Evolutionary conservation across 306 rosid species (phyloP).

Genomic region (Trichosanthes truncata): DNA sequence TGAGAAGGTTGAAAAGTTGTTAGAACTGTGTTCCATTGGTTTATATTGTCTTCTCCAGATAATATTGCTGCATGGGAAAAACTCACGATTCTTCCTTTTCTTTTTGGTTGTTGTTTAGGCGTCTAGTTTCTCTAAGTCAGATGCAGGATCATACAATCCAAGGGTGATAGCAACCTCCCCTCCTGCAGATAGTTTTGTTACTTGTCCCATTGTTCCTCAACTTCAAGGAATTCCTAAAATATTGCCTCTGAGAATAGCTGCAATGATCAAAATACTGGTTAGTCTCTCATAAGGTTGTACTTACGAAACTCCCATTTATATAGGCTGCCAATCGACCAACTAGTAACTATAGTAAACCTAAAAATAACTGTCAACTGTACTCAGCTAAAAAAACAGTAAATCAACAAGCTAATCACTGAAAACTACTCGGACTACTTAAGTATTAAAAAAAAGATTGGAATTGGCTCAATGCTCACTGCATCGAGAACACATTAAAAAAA

Average conservation of each 20-base stretch:
- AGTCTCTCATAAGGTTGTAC: constrained; percentile 17
- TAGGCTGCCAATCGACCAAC: not conserved
- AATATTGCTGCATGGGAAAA: constrained; percentile 8
- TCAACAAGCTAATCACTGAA: not conserved
- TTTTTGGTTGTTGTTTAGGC: constrained; percentile 34
- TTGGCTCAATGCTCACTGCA: not conserved
- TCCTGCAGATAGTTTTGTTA: constrained; percentile 24
- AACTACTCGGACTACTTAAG: constrained; percentile 3
- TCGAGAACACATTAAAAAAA: not conserved
- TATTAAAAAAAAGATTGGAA: not conserved
- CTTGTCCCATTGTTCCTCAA: constrained; percentile 52
- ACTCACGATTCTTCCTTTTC: not conserved
- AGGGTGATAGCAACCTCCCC: constrained; percentile 66
- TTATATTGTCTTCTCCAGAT: not conserved
- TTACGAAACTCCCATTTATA: not conserved
- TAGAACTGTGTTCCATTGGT: not conserved
- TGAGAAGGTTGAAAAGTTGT: constrained; percentile 44
- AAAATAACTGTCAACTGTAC: not conserved
- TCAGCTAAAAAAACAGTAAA: not conserved
- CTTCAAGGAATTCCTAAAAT: constrained; percentile 44
- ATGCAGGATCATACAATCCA: constrained; percentile 49
- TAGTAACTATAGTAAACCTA: not conserved
- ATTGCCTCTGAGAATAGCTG: constrained; percentile 72
- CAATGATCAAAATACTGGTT: constrained; percentile 86
- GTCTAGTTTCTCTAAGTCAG: constrained; percentile 58